These are phyloP conservation scores for Shiraia bambusicola DNA, from an alignment of 2,329 filamentous ascomycete genomes.

Conservation along the genomic window DNA sequence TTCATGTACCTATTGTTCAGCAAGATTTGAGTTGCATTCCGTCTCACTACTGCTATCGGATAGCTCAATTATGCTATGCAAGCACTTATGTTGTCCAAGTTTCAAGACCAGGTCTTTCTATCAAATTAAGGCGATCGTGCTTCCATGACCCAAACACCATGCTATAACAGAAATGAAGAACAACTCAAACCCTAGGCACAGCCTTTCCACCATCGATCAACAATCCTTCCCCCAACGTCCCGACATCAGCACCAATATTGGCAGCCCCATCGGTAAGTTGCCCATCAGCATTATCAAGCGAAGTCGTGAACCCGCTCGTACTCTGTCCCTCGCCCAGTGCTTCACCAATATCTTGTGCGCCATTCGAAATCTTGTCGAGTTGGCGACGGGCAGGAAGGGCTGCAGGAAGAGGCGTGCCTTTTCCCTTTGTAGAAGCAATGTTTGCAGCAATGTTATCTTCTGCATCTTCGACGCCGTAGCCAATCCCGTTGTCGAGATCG, in stretches of 20 bases:
- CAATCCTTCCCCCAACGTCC: neutral
- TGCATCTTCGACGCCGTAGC: slow-evolving; percentile 3
- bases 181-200: too few species aligned
- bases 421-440: neutral
- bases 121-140: too few species aligned
- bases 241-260: neutral
- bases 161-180: too few species aligned
- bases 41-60: too few species aligned
- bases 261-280: slow-evolving; percentile 1
- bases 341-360: slow-evolving; percentile 1
- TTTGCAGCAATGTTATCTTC: slow-evolving; percentile 3
- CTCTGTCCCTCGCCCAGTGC: neutral
- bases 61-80: too few species aligned
- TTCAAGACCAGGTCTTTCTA: too few species aligned
- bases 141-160: too few species aligned
- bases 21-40: too few species aligned
- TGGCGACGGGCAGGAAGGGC: neutral
- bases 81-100: too few species aligned
- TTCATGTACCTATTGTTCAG: too few species aligned
- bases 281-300: slow-evolving; percentile 1
- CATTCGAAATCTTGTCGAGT: slow-evolving; percentile 3
- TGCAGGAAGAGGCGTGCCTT: too few species aligned
- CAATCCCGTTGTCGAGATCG: slow-evolving; percentile 2
- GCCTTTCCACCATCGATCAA: too few species aligned
- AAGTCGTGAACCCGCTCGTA: neutral